Evolutionary conservation across 306 rosid species (phyloP), one percentile per base, ranked within the genome.

Genomic region (Hippophae tibetana): DNA sequence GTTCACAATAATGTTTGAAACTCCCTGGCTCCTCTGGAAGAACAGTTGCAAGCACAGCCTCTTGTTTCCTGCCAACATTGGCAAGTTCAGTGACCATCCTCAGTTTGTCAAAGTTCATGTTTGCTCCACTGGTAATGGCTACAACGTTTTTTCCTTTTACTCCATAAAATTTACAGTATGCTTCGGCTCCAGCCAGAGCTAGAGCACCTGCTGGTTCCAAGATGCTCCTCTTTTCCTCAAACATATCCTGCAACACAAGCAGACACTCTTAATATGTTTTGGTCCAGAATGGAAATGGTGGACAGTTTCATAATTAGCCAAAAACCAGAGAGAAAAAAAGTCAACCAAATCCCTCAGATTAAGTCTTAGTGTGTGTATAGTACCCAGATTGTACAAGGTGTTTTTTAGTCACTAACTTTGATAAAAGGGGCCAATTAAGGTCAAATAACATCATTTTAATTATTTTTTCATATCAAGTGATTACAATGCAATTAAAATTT

Each of bases 161-260:
- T 27, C 97, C 95, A 71, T 93, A 82, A 74, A 85, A 86, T 65
- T 84, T 88, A 82, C 99, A 88, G 82, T 93, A 93, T 73, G 99
- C 97, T 80, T 84, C 97, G 23, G 97, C 97, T 71, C 99, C 97
- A 62, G 99, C 97, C 63, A 93, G 95, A 65, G 99, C 62, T 66
- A 93, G 97, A 51, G 97, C 97, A 54, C 99, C 97, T 42, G 99
- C 99, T 13, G 99, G 99, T 80, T 93, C 99, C 66, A 93, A 68
- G 58, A 93, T 88, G 84, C 84, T 80, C 75, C 99, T 86, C 50
- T 81, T 88, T 81, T 93, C 99, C 83, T 88, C 95, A 70, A 88
- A 93, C 99, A 93, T 93, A 71, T 93, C 96, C 99, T 93, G 75
- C 74, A 67, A 65, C 45, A 65, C 42, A 57, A 75, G 72, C 64